Evolutionary conservation across 768 basidiomycete species (phyloP), one percentile per base, ranked within the genome.

Genomic region (Termitomyces sp.): DNA sequence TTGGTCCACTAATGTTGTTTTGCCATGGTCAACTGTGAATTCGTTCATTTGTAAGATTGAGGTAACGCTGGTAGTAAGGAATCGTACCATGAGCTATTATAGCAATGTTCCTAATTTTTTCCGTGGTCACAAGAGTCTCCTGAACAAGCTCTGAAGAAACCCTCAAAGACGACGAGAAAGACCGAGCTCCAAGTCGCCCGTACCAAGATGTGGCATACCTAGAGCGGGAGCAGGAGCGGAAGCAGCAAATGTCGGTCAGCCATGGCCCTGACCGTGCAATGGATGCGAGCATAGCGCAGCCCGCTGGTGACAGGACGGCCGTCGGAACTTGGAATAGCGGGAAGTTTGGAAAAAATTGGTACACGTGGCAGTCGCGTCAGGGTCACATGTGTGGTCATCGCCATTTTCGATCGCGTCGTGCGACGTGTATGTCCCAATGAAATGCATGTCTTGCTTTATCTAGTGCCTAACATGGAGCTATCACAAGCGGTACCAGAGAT

Each of bases 1-100:
- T 61, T 81, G 81, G 74, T 83, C 81, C 4, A 83, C 80, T 28
- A 83, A 75, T 0, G 81, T 81, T 0, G 81, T 83, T 72, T 82
- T 82, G 13, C 81, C 81, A 71, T 82, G 81, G 64, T 82, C 81
- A 67, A 82, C 81, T 82, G 57, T 20, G 46, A 44, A 11, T 4
- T 13, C 7, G 39, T 15, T 53, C 13, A 53, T 24, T 16, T 0
- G 42, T 50, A 38, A 28, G 28, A 28, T 28, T 20, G 54, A 49
- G 15, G 11, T 18, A n/a, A 33, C 12, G 50, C 40, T 28, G 28
- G 4, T 28, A 28, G 28, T 28, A 28, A 38, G 60, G 16, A 15
- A 49, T 11, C 76, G 54, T 58, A 81, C 82, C 82, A 74, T 82
- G 79, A 48, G 81, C 80, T 64, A 80, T 81, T 42, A 84, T 82